phyloP scores from a whole-genome alignment of 768 basidiomycete species.

The Lactarius vividus region DNA sequence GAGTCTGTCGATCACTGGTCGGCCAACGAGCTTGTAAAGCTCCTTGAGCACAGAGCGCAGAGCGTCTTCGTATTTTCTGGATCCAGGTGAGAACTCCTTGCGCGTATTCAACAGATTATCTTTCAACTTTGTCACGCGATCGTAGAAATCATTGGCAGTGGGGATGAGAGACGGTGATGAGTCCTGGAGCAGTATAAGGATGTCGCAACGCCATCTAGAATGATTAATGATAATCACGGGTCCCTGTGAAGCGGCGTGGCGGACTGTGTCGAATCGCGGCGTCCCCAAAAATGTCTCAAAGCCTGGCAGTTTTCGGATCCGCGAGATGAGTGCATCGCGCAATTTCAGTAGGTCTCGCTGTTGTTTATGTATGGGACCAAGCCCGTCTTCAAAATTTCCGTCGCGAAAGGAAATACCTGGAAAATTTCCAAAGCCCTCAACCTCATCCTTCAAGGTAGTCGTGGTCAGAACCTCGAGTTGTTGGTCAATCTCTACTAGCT shows the following conservation, averaged over 20 bases:
- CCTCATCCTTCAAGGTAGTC: not conserved
- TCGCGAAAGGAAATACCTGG: not conserved
- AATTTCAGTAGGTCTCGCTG: not conserved
- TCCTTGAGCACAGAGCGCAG: not conserved
- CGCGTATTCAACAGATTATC: not conserved
- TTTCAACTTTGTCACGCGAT: not conserved
- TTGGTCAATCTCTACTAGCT: not conserved
- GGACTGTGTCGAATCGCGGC: not conserved
- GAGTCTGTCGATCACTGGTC: not conserved
- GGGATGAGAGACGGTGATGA: not conserved
- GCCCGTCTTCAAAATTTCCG: no score
- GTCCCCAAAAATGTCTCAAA: slow-evolving; percentile 1
- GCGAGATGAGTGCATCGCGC: not conserved
- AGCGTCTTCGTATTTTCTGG: not conserved
- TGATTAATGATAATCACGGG: slow-evolving; percentile 16
- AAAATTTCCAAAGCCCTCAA: not conserved
- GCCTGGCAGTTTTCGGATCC: not conserved
- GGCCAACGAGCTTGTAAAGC: not conserved
- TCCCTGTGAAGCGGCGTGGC: slow-evolving; percentile 1
- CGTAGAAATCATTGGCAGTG: not conserved
- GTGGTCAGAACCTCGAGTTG: not conserved
- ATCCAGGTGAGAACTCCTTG: not conserved
- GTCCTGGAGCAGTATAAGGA: slow-evolving; percentile 3
- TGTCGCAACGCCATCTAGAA: slow-evolving; percentile 1
- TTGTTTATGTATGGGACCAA: not conserved